Conservation (phyloP, 2,329 filamentous ascomycete genomes). For the Elsinoe arachidis region DNA sequence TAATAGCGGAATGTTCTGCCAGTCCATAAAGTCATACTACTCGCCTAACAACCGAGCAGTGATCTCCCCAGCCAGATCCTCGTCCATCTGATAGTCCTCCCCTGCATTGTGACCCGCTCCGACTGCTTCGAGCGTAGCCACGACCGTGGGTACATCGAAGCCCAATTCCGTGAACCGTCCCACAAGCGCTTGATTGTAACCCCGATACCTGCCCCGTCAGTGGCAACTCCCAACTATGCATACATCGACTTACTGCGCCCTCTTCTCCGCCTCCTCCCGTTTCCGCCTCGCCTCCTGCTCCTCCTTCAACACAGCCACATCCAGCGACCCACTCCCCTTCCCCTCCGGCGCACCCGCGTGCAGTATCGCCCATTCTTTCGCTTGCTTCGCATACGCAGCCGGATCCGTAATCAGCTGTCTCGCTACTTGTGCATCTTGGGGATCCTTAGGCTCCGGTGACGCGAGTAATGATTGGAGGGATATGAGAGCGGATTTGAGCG, state of each 20-base stretch:
- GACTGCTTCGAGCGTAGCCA: conserved; percentile 71
- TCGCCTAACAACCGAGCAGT: conserved; percentile 79
- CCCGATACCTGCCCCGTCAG: conserved; percentile 56
- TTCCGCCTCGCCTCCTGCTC: conserved; percentile 40
- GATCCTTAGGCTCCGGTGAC: conserved; percentile 89
- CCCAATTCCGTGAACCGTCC: conserved; percentile 85
- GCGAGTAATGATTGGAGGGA: conserved; percentile 89
- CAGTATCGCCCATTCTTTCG: conserved; percentile 81
- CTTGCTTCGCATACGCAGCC: conserved; percentile 68
- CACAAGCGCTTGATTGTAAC: conserved; percentile 77
- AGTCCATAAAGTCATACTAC: background rate
- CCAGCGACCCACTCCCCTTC: conserved; percentile 35
- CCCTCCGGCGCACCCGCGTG: conserved; percentile 68
- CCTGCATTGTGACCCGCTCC: conserved; percentile 73
- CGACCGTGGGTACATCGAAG: conserved; percentile 78
- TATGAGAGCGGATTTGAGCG: conserved; percentile 88
- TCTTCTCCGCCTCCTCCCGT: conserved; percentile 47
- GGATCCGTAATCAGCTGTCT: conserved; percentile 76
- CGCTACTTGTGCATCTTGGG: conserved; percentile 92
- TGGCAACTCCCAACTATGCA: conserved; percentile 24
- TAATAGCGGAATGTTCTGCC: too few relatives aligned
- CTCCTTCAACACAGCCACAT: conserved; percentile 19
- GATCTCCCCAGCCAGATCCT: conserved; percentile 83
- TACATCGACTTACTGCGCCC: conserved; percentile 41
- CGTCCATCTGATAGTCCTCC: conserved; percentile 76